A percentile compares a stretch with the other conserved stretches of the same genome.
phyloP scores from a whole-genome alignment of 169 alveolate species.

The Cytauxzoon felis region DNA sequence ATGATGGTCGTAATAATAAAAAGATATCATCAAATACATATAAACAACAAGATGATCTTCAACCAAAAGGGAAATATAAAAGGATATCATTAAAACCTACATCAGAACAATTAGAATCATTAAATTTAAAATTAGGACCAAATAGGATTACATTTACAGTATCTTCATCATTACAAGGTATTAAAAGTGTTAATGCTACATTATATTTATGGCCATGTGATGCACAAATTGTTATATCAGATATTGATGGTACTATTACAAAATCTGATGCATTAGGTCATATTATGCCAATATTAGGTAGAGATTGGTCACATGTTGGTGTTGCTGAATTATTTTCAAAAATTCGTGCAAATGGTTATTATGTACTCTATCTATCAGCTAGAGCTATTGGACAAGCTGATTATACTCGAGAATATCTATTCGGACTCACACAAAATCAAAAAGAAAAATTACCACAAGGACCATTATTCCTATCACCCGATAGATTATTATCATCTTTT shows the following conservation, averaged over 20 bases:
- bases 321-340: slow-evolving; percentile 90
- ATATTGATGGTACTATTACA: slow-evolving; percentile 97
- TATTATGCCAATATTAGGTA: slow-evolving; percentile 93
- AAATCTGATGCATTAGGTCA: slow-evolving; percentile 95
- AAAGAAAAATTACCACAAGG: slow-evolving; percentile 86
- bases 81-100: slow-evolving; percentile 85
- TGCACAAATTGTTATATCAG: slow-evolving; percentile 91
- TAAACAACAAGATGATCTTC: neutral
- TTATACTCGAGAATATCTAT: slow-evolving; percentile 88
- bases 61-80: slow-evolving; percentile 19
- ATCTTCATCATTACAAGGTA: slow-evolving; percentile 85
- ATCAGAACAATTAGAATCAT: slow-evolving; percentile 81
- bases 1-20: no score
- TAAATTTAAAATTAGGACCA: slow-evolving; percentile 84
- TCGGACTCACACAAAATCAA: slow-evolving; percentile 82
- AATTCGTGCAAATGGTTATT: slow-evolving; percentile 89
- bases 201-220: slow-evolving; percentile 90
- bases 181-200: slow-evolving; percentile 85
- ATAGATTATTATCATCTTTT: slow-evolving; percentile 90
- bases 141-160: slow-evolving; percentile 85
- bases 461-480: slow-evolving; percentile 95
- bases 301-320: slow-evolving; percentile 96
- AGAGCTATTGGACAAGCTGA: slow-evolving; percentile 97
- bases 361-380: slow-evolving; percentile 93
- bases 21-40: no score